phyloP scores from a whole-genome alignment of 2,329 filamentous ascomycete species.

The Penicillium sp. region DNA sequence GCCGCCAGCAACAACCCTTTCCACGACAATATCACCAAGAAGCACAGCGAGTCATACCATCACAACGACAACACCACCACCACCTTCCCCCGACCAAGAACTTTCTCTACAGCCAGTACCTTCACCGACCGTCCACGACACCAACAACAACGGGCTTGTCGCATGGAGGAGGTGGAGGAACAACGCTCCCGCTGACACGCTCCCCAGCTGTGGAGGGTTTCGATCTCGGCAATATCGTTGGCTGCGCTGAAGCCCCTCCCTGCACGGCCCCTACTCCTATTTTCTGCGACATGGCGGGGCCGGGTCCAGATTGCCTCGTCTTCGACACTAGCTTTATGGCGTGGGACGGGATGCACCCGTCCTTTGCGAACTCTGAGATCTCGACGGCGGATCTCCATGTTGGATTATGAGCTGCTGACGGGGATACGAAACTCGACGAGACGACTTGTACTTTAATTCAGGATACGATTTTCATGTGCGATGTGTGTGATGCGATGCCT shows the following conservation, averaged over 20 bases:
- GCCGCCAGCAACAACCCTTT: conserved; percentile 1
- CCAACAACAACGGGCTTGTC: conserved; percentile 14
- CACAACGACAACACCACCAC: conserved; percentile 17
- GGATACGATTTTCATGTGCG: not conserved
- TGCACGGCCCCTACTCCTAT: conserved; percentile 28
- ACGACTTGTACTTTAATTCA: not conserved
- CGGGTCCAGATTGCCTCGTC: conserved; percentile 24
- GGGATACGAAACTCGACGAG: not conserved
- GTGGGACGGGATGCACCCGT: conserved; percentile 25
- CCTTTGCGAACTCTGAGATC: conserved; percentile 23
- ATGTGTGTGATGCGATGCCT: not conserved
- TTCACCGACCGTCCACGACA: conserved; percentile 14
- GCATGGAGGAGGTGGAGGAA: conserved; percentile 7
- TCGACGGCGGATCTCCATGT: conserved; percentile 26
- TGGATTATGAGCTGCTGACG: conserved; percentile 19
- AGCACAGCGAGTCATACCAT: conserved; percentile 21
- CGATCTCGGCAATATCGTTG: conserved; percentile 33
- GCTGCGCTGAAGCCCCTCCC: conserved; percentile 32
- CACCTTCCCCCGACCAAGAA: conserved; percentile 12
- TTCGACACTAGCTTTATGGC: conserved; percentile 27
- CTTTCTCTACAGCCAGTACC: conserved; percentile 21
- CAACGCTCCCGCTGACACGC: conserved; percentile 20
- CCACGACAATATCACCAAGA: not conserved
- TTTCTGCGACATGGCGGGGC: conserved; percentile 34
- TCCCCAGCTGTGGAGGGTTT: conserved; percentile 24